Conservation (phyloP, 805 yeast species). For the Hanseniaspora clermontiae region DNA sequence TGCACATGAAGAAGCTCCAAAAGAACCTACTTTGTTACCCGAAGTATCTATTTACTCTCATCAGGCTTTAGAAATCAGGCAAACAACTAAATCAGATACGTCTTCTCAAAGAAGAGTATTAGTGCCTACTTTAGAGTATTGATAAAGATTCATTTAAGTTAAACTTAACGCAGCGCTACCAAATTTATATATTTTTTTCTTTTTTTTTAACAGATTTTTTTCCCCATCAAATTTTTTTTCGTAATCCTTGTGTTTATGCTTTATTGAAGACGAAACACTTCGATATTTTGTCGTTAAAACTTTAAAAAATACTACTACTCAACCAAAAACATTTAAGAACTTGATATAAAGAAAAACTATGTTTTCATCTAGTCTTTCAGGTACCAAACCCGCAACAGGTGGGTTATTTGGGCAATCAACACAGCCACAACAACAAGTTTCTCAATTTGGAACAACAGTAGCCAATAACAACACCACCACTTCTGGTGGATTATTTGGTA, state of each 20-base stretch:
- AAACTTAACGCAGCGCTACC: not conserved
- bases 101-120: not conserved
- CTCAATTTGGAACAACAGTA: slow-evolving; percentile 10
- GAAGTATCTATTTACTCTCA: not conserved
- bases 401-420: slow-evolving; percentile 7
- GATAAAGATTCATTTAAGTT: not conserved
- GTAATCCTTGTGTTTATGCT: not conserved
- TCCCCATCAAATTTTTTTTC: not conserved
- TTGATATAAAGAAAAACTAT: not conserved
- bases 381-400: slow-evolving; percentile 4
- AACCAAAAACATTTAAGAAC: no score
- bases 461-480: slow-evolving; percentile 2
- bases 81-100: not conserved
- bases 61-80: not conserved
- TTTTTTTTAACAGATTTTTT: no score
- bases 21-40: not conserved
- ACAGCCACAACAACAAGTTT: slow-evolving; percentile 3
- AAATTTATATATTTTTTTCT: no score
- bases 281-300: not conserved
- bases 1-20: not conserved
- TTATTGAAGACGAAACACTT: not conserved
- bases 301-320: not conserved
- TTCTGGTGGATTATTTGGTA: slow-evolving; percentile 9
- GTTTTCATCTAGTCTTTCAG: not conserved
- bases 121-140: slow-evolving; percentile 4